Evolutionary conservation across 768 basidiomycete species (phyloP).

Genomic region (Rhodotorula babjevae): DNA sequence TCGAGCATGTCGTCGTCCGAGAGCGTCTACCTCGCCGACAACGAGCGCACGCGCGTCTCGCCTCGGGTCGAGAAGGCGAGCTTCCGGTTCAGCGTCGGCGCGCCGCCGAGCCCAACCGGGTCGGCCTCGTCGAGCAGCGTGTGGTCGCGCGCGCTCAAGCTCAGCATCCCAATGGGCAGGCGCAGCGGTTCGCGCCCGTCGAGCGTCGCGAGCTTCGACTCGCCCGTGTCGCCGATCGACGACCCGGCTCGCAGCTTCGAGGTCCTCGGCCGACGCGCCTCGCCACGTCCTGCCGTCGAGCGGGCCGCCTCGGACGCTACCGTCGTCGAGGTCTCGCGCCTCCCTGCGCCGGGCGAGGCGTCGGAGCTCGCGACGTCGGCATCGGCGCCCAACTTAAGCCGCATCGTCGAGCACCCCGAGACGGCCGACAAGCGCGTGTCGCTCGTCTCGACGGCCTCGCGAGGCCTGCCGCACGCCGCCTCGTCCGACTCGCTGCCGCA

Average conservation of each 20-base stretch:
- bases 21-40: slow-evolving; percentile 25
- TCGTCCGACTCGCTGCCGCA: background rate
- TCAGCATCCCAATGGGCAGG: background rate
- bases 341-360: background rate
- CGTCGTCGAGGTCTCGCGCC: background rate
- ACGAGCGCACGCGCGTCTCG: slow-evolving; percentile 4
- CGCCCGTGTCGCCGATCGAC: background rate
- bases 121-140: slow-evolving; percentile 14
- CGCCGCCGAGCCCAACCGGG: slow-evolving; percentile 3
- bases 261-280: slow-evolving; percentile 1
- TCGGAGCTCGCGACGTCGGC: background rate
- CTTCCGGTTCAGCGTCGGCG: background rate
- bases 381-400: slow-evolving; percentile 20
- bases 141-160: slow-evolving; percentile 12
- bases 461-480: background rate
- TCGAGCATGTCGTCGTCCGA: slow-evolving; percentile 2
- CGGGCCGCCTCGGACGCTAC: background rate
- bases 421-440: background rate
- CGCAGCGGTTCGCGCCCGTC: slow-evolving; percentile 1
- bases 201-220: slow-evolving; percentile 10
- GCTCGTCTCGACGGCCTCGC: background rate
- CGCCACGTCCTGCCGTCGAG: background rate
- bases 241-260: slow-evolving; percentile 13
- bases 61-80: background rate
- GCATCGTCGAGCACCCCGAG: slow-evolving; percentile 27